phyloP scores from a whole-genome alignment of 2,329 filamentous ascomycete species.

The Fulvia fulva region DNA sequence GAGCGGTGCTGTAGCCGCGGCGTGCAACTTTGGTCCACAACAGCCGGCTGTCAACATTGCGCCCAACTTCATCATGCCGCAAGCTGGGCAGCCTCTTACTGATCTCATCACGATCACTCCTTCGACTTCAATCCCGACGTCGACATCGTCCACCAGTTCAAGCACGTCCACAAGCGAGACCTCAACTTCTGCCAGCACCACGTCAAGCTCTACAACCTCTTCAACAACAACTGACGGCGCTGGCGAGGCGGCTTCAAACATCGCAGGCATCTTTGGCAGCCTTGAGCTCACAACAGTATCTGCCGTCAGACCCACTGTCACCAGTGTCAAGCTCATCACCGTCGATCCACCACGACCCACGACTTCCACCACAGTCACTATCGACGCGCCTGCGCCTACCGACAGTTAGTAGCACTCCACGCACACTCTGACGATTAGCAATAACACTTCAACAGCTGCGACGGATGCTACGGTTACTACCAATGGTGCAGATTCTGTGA shows the following conservation, averaged over 20 bases:
- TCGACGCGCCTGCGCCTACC: constrained; percentile 6
- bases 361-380: constrained; percentile 7
- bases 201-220: constrained; percentile 8
- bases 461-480: not conserved
- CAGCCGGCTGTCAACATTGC: constrained; percentile 31
- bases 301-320: constrained; percentile 18
- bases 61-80: constrained; percentile 32
- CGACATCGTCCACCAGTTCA: not conserved
- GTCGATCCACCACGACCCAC: constrained; percentile 12
- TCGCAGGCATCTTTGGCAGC: constrained; percentile 18
- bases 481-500: not conserved
- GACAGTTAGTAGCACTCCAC: not conserved
- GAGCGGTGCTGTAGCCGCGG: constrained; percentile 7
- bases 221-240: constrained; percentile 9
- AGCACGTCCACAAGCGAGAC: constrained; percentile 5
- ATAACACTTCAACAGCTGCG: not conserved
- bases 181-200: constrained; percentile 5
- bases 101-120: constrained; percentile 10
- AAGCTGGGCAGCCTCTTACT: constrained; percentile 9
- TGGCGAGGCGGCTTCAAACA: constrained; percentile 16
- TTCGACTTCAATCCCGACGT: not conserved
- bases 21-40: constrained; percentile 17
- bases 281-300: constrained; percentile 10
- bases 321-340: constrained; percentile 21
- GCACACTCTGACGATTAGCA: not conserved